Evolutionary conservation across 1,284 basidiomycete genomes (phyloP).

Genomic region (Malassezia sympodialis): DNA sequence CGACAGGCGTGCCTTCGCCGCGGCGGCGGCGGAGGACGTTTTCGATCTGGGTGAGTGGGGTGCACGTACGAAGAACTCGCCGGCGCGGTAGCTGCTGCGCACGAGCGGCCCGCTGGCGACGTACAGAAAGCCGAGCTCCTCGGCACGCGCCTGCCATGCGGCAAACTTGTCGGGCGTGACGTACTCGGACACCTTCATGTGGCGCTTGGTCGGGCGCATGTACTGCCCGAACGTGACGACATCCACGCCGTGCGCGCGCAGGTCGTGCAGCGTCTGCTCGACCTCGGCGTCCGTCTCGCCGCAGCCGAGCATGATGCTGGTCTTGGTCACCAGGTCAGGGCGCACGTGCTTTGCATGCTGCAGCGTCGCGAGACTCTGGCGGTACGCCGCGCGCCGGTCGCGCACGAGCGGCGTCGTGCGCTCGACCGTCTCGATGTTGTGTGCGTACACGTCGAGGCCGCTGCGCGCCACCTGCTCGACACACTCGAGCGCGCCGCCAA

Average conservation of each 20-base stretch:
- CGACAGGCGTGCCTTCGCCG: conserved; percentile 12
- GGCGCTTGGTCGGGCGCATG: conserved; percentile 96
- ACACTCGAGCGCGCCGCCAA: conserved; percentile 65
- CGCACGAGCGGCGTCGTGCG: conserved; percentile 85
- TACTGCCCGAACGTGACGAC: conserved; percentile 99
- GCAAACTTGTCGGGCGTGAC: conserved; percentile 88
- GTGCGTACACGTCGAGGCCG: conserved; percentile 93
- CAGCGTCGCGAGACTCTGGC: conserved; percentile 76
- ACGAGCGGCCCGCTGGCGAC: conserved; percentile 94
- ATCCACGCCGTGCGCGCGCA: conserved; percentile 78
- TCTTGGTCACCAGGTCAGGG: conserved; percentile 83
- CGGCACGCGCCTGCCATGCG: conserved; percentile 77
- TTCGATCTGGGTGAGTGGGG: conserved; percentile 24
- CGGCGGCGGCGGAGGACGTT: conserved; percentile 35
- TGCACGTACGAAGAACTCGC: conserved; percentile 46
- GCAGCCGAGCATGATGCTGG: conserved; percentile 95
- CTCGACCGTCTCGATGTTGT: conserved; percentile 94
- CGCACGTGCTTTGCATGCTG: conserved; percentile 56
- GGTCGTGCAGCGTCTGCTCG: conserved; percentile 69
- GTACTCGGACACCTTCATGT: conserved; percentile 98
- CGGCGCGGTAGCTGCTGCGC: conserved; percentile 85
- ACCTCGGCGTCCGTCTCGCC: conserved; percentile 82
- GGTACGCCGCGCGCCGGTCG: conserved; percentile 84
- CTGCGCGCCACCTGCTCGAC: conserved; percentile 77
- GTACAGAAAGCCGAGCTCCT: conserved; percentile 90